Conservation (phyloP, 352 stramenopile genomes). For the Pythium periplocum region DNA sequence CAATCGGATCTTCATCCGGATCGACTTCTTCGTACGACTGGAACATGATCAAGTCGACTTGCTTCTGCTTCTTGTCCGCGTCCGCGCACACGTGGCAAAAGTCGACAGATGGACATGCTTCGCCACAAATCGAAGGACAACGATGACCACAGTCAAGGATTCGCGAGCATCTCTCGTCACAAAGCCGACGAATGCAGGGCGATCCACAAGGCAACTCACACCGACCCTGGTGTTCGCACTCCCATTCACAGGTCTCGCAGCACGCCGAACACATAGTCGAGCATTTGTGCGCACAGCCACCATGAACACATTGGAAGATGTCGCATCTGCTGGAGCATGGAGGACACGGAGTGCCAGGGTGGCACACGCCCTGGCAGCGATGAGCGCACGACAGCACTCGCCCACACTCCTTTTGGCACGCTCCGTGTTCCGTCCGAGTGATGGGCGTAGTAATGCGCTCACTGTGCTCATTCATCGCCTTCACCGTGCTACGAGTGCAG, state of each 20-base stretch:
- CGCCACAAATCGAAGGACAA: conserved; percentile 72
- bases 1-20: conserved; percentile 54
- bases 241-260: conserved; percentile 64
- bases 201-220: conserved; percentile 57
- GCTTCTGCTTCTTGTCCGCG: conserved; percentile 23
- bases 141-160: conserved; percentile 57
- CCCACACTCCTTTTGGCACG: conserved; percentile 58
- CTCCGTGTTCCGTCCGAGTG: conserved; percentile 29
- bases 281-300: conserved; percentile 42
- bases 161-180: conserved; percentile 43
- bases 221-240: conserved; percentile 47
- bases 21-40: conserved; percentile 53
- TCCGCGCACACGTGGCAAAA: conserved; percentile 58
- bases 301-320: conserved; percentile 54
- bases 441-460: conserved; percentile 21
- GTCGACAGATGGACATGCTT: conserved; percentile 44
- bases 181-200: conserved; percentile 40
- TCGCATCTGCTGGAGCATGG: conserved; percentile 50
- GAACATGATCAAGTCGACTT: conserved; percentile 67
- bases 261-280: conserved; percentile 55
- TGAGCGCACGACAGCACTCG: conserved; percentile 63
- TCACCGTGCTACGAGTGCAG: conserved; percentile 29
- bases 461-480: conserved; percentile 11
- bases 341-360: conserved; percentile 38
- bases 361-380: conserved; percentile 46